phyloP scores from a whole-genome alignment of 2,329 filamentous ascomycete species.

The Lachnellula hyalina region DNA sequence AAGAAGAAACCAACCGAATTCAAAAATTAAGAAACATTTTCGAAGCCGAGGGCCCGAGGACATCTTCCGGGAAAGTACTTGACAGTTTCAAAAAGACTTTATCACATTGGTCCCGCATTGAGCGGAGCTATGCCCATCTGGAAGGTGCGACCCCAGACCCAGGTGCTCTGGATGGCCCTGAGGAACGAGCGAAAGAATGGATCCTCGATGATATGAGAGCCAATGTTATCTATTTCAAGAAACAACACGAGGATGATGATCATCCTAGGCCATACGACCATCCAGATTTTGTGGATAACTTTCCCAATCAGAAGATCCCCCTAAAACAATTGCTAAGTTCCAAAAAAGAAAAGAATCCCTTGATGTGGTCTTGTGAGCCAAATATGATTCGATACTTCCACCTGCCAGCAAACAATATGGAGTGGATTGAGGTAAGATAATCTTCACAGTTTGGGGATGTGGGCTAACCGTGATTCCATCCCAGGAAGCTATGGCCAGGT shows the following conservation, averaged over 20 bases:
- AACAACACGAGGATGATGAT: neutral
- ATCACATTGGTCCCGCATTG: neutral
- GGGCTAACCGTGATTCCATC: neutral
- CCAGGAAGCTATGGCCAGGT: constrained; percentile 6
- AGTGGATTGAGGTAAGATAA: constrained; percentile 4
- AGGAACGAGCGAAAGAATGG: neutral
- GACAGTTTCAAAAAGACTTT: neutral
- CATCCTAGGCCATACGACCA: constrained; percentile 4
- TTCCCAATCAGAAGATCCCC: constrained; percentile 5
- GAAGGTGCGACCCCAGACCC: neutral
- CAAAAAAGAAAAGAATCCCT: neutral
- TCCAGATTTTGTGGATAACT: constrained; percentile 1
- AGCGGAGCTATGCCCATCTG: neutral
- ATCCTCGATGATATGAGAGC: constrained; percentile 1
- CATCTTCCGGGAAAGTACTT: neutral
- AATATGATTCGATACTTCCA: constrained; percentile 11
- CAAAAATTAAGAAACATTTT: constrained; percentile 1
- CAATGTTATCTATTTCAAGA: constrained; percentile 7
- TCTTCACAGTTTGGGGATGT: neutral
- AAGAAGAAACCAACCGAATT: neutral
- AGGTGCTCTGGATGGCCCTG: neutral
- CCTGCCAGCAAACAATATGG: constrained; percentile 8
- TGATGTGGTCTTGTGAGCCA: constrained; percentile 7
- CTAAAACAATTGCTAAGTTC: neutral
- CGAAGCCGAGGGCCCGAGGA: neutral